These are phyloP conservation scores for Cicer bijugum DNA, from an alignment of 306 rosid species.

Conservation along the genomic window DNA sequence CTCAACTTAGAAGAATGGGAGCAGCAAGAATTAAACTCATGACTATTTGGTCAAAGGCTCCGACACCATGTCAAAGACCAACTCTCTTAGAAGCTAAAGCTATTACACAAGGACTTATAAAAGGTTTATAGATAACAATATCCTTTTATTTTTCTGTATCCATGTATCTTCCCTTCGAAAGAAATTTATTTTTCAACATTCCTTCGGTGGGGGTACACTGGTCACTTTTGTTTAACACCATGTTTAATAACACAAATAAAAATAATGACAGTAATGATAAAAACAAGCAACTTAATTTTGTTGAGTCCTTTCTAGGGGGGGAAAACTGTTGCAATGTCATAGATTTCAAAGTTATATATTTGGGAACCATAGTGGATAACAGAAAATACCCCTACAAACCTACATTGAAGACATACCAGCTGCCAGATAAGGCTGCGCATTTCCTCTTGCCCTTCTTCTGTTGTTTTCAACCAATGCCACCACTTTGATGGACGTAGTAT, in stretches of 20 bases:
- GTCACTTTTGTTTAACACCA: slow-evolving; percentile 10
- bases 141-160: slow-evolving; percentile 20
- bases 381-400: slow-evolving; percentile 18
- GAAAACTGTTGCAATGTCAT: slow-evolving; percentile 5
- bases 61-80: slow-evolving; percentile 1
- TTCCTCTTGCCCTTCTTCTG: slow-evolving; percentile 86
- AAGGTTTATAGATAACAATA: background rate
- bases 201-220: background rate
- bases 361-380: slow-evolving; percentile 23
- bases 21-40: background rate
- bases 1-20: background rate
- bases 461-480: slow-evolving; percentile 98
- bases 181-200: slow-evolving; percentile 14
- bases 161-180: slow-evolving; percentile 1
- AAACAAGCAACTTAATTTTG: slow-evolving; percentile 13
- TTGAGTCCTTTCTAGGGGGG: slow-evolving; percentile 5
- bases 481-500: slow-evolving; percentile 85
- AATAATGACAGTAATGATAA: background rate
- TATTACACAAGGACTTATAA: background rate
- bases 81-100: background rate
- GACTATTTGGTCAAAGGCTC: background rate
- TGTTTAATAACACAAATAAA: background rate
- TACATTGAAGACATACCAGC: slow-evolving; percentile 64
- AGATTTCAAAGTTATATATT: slow-evolving; percentile 30
- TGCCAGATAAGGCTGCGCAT: slow-evolving; percentile 88